Base-by-base conservation (phyloP, 2,329 filamentous ascomycete genomes). In the Fusarium sp. region DNA sequence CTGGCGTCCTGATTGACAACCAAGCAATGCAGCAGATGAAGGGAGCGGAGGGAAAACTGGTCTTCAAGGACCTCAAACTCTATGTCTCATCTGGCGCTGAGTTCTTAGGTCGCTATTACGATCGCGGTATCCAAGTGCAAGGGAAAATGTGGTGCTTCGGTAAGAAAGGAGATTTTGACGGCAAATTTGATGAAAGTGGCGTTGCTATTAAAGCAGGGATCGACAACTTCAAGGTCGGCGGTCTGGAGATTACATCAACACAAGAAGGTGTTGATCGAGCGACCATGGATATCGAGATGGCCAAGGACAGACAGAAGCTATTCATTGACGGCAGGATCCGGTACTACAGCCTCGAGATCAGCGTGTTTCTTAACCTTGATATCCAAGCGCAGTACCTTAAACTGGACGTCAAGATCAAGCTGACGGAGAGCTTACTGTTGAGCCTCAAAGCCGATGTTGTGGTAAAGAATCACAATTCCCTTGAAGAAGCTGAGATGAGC, bases 291-390 rank as follows among this genome's bases (percentile, higher is more conserved):
- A 24, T 44, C 14, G 7, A 44, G 41, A 44, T 44, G 41, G 24
- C 41, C 15, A 24, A 44, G 10, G 15, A 44, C 4, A 24, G 15
- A 1, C 41, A 44, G 41, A 44, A 44, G n/a, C 41, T 44, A 15
- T 44, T 44, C 6, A 44, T 44, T 44, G 41, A 44, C 15, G 41
- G 41, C 1, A 17, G n/a, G n/a, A 24, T 44, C 0, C 0, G 0
- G 4, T 44, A 44, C 15, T 44, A 24, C n/a, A 24, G 41, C n/a
- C 41, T 44, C 41, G 41, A 44, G 41, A 44, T 44, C 15, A 44
- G 41, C 6, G n/a, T 44, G n/a, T 44, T 44, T 18, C 1, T 44
- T 18, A n/a, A 44, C n/a, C 41, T 44, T 44, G 41, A 24, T 5
- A 24, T 44, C 41, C 41, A 24, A 44, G 0, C 8, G 1, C n/a